Percentiles rank a stretch among this genome's conserved stretches.
phyloP scores from a whole-genome alignment of 768 basidiomycete genomes.

The Calvatia gigantea region DNA sequence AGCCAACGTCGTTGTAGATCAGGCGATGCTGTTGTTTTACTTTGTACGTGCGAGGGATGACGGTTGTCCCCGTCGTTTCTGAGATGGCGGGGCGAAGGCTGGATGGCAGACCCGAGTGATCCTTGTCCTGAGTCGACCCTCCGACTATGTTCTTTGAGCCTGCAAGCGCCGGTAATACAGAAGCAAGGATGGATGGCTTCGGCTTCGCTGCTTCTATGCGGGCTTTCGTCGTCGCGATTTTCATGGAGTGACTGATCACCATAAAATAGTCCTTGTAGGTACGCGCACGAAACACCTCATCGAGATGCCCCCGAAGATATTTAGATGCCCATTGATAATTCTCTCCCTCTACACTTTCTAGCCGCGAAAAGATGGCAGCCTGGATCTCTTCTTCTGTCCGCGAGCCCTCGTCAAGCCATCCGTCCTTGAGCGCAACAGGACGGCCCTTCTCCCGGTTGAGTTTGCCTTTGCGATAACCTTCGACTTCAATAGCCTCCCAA shows the following conservation, averaged over 20 bases:
- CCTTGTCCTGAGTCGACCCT: background rate
- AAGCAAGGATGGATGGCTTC: background rate
- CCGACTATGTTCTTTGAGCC: background rate
- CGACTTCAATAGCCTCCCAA: constrained; percentile 5
- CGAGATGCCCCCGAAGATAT: background rate
- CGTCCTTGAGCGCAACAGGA: constrained; percentile 16
- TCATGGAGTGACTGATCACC: background rate
- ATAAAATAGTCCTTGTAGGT: background rate
- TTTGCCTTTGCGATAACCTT: background rate
- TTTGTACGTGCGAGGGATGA: background rate
- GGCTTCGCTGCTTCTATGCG: background rate
- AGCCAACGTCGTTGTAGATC: background rate
- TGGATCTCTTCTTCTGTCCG: constrained; percentile 16
- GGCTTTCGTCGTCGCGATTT: background rate
- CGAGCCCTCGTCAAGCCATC: constrained; percentile 16
- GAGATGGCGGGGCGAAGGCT: background rate
- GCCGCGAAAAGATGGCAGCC: constrained; percentile 8
- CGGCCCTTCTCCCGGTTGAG: constrained; percentile 1
- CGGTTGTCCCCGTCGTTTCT: background rate
- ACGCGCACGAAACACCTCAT: background rate
- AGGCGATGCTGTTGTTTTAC: background rate
- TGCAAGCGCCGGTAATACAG: background rate
- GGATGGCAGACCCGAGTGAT: background rate
- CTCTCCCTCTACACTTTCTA: background rate
- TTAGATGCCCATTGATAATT: background rate